Percentiles rank a stretch among this genome's conserved stretches.
phyloP scores from a whole-genome alignment of 1,284 basidiomycete species.

The Fomitopsis schrenkii region DNA sequence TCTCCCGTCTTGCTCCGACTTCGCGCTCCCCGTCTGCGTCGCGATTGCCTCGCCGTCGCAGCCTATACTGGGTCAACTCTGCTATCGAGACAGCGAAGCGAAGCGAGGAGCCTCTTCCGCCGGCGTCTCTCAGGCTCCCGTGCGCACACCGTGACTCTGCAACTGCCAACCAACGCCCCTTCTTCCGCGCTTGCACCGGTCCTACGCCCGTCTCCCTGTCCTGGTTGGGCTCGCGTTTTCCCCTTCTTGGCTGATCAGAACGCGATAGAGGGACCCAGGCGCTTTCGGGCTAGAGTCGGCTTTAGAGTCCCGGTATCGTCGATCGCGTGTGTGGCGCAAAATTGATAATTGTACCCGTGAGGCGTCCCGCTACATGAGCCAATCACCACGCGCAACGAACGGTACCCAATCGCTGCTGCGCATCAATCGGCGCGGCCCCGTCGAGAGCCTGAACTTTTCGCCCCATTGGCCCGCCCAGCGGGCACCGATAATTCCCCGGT shows the following conservation, averaged over 20 bases:
- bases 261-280: background rate
- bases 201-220: background rate
- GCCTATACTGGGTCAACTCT: background rate
- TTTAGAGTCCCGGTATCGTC: background rate
- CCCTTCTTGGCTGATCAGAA: background rate
- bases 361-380: background rate
- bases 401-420: background rate
- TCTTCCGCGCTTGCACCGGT: too few species aligned
- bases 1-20: background rate
- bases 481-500: background rate
- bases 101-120: background rate
- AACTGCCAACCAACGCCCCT: too few species aligned
- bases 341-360: background rate
- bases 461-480: background rate
- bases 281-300: background rate
- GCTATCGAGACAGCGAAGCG: background rate
- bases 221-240: background rate
- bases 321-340: background rate
- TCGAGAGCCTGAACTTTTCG: background rate
- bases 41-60: background rate
- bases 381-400: background rate
- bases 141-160: background rate
- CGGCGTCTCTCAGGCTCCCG: background rate
- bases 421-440: background rate
- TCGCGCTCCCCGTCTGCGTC: background rate